Base-by-base conservation (phyloP, 371 early-diverging fungal genomes). In the Mortierella sp. region DNA sequence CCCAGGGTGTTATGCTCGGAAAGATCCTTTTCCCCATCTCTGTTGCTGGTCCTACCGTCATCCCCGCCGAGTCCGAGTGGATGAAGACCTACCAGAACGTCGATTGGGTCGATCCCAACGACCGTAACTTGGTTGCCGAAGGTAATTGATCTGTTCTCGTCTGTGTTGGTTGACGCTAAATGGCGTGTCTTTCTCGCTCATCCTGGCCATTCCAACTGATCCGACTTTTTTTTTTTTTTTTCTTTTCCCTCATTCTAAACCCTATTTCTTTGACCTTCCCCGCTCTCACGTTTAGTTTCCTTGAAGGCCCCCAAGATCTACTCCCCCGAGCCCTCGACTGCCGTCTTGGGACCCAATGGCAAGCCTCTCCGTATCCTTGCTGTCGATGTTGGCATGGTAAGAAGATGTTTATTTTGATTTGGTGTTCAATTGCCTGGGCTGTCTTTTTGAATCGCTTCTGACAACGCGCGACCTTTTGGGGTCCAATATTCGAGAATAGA, bases 311-410 rank as follows among this genome's bases (percentile, higher is more conserved):
- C 94, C 62, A 89, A 86, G 69, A 70, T 93, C 28, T 98, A 97
- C 83, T 68, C 69, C 7, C 89, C 90, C n/a, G 91, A 88, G 26
- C 88, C 89, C 14, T 75, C 83, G 52, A 89, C 82, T 21, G 88
- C 90, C 37, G 68, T 93, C 62, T 84, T 87, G 70, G 88, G 89
- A 7, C 83, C 90, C 29, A 87, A 89, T 66, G 97, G 97, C 4
- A 93, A 91, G 70, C 86, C 92, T 7, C 81, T 96, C 61, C 92
- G 94, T 60, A 87, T 98, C 46, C 74, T 98, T 53, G 96, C 95
- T 37, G 92, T 98, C 7, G 99, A 98, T 83, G 95, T 98, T 18
- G 99, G 99, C 74, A 96, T 98, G 96, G 82, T 82, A 57, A 47
- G 74, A 58, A 9, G 26, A 23, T 18, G 55, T 25, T 11, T 19